Base-by-base conservation (phyloP, 2,329 filamentous ascomycete species). In the Hypoxylon sp. region DNA sequence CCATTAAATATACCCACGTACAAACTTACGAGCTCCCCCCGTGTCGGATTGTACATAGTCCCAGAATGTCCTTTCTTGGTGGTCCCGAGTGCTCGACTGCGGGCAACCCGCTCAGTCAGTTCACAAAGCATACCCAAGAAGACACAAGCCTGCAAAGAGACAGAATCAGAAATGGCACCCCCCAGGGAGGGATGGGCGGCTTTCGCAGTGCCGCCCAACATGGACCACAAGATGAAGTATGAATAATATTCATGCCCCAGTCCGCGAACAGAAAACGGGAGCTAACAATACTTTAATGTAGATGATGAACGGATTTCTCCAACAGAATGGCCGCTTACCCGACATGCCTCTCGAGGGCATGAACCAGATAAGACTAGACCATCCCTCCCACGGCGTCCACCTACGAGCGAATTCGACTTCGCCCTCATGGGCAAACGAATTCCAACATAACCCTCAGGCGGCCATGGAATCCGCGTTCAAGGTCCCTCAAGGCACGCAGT, bases 101-200 rank as follows among this genome's bases (percentile, higher is more conserved):
- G 72, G 93, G 91, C 77, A 99, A 99, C 81, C 96, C 97, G 63
- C 90, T 99, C 76, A 95, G 93, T 79, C 96, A 98, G 85, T 97
- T 99, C 80, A 93, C 94, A 71, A 99, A 99, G 82, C 94, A 98
- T 81, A 93, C 96, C 63, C 93, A 97, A 78, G 93, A 97, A 86
- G 96, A 99, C 84, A 97, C 94, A 82, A 96, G 93, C 63, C 84
- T 98, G 63, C 96, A 98, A 82, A 88, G 94, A 76, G 96, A 99
- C 80, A 89, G 96, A 65, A 85, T 98, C 68, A 90, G 93, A 66
- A 93, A 93, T 69, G 85, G 91, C 72, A 90, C 89, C 0, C 91
- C 92, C 0, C 89, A 87, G 46, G 90, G 87, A 6, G 84, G 91
- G 75, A 86, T 92, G 75, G 91, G 92, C 78, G 89, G 92, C 75